Base-by-base conservation (phyloP, 1,139 yeast species). In the Eremothecium gossypii region DNA sequence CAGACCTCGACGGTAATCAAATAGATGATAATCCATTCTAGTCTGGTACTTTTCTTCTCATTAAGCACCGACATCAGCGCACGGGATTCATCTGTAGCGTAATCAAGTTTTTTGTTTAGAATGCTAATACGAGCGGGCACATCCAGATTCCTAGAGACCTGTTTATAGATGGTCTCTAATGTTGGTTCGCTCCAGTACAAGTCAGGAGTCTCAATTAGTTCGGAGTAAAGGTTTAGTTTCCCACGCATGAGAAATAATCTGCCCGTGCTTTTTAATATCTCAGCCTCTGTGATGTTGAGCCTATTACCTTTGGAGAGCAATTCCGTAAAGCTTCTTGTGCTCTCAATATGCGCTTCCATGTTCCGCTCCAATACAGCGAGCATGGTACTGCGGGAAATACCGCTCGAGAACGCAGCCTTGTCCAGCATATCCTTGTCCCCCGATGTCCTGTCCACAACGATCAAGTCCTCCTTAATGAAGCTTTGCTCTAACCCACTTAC, bases 121-220 rank as follows among this genome's bases (percentile, higher is more conserved):
- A 86, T 85, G 30, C 79, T 70, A 37, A 87, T 83, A 49, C 96
- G 68, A 2, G 91, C 83, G 30, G 73, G 70, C 26, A 87, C 79
- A 56, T 87, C 96, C 43, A 87, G 67, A 30, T 76, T 76, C 42
- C 73, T 73, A 1, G 94, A 82, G 4, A 85, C 77, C 17, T 76
- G 70, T 39, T 79, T 73, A 61, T 85, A 87, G 12, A 86, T 76
- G 42, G 71, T 71, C 56, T 87, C 96, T 42, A 87, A 67, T 30
- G 78, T 76, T 1, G 96, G 95, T 54, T 86, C 96, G 41, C 86
- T 76, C 96, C 96, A 87, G 62, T 86, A 87, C 38, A 86, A 64
- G 59, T 87, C 96, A 0, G 96, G 96, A 0, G 94, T 85, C 54
- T 87, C 96, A 35, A 85, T 85, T 43, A 87, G 70, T 55, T 87